A percentile compares a stretch with the other conserved stretches of the same genome.
These are phyloP conservation scores for Pythium graminicola DNA, from an alignment of 352 stramenopile genomes.

Conservation along the genomic window DNA sequence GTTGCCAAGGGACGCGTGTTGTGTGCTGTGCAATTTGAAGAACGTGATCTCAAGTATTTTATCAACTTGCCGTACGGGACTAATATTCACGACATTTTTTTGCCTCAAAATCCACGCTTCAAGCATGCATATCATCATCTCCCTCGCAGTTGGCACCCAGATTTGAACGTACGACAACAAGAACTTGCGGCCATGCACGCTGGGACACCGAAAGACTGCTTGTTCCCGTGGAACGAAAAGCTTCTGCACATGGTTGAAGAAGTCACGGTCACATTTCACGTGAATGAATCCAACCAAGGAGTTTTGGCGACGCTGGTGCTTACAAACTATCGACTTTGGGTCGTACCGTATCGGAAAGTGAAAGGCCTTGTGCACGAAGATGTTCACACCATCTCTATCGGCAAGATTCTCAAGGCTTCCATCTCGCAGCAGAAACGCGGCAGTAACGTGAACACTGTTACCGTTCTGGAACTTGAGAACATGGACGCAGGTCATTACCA, in stretches of 20 bases:
- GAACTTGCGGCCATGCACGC: conserved; percentile 63
- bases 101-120: conserved; percentile 77
- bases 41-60: conserved; percentile 54
- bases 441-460: conserved; percentile 73
- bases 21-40: conserved; percentile 69
- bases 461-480: conserved; percentile 70
- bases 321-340: conserved; percentile 82
- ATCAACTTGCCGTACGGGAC: conserved; percentile 68
- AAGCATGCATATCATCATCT: conserved; percentile 69
- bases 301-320: conserved; percentile 73
- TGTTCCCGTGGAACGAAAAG: conserved; percentile 82
- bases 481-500: conserved; percentile 84
- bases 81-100: conserved; percentile 68
- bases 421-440: conserved; percentile 71
- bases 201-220: conserved; percentile 56
- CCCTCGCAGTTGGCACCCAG: conserved; percentile 74
- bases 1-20: conserved; percentile 55
- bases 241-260: conserved; percentile 83
- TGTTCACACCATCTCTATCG: conserved; percentile 72
- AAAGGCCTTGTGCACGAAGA: conserved; percentile 73
- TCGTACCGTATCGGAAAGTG: conserved; percentile 73
- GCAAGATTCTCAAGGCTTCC: conserved; percentile 70
- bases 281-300: conserved; percentile 81
- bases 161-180: conserved; percentile 51
- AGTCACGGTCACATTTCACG: conserved; percentile 83